These are phyloP conservation scores for Mortierella sp. DNA, from an alignment of 371 early-diverging fungal genomes.

Conservation along the genomic window DNA sequence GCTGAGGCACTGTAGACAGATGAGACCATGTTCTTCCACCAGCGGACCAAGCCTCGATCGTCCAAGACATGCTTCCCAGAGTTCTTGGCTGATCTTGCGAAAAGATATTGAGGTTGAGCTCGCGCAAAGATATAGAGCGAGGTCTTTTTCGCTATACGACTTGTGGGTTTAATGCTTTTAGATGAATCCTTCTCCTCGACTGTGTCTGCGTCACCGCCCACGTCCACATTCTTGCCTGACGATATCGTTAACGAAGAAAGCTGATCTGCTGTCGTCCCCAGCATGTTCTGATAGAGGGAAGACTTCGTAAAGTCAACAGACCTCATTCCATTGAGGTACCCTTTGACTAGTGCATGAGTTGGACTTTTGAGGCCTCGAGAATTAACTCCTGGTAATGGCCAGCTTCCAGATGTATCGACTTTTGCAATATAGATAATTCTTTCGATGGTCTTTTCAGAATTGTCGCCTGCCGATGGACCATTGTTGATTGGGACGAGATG, in stretches of 20 bases:
- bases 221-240: neutral
- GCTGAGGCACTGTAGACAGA: slow-evolving; percentile 16
- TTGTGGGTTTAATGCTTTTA: neutral
- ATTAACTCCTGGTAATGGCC: slow-evolving; percentile 42
- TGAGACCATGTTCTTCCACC: slow-evolving; percentile 77
- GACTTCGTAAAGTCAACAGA: slow-evolving; percentile 2
- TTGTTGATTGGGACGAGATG: slow-evolving; percentile 14
- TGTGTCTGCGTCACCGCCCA: neutral
- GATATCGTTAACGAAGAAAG: slow-evolving; percentile 2
- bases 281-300: neutral
- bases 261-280: neutral
- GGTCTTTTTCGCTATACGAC: slow-evolving; percentile 9
- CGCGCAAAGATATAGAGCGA: slow-evolving; percentile 83
- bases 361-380: slow-evolving; percentile 36
- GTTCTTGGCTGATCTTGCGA: slow-evolving; percentile 78
- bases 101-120: slow-evolving; percentile 89
- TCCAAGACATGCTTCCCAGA: slow-evolving; percentile 67
- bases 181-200: neutral
- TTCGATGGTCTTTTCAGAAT: slow-evolving; percentile 6
- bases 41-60: slow-evolving; percentile 77
- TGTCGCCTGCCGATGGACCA: neutral
- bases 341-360: slow-evolving; percentile 57
- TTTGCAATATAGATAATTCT: slow-evolving; percentile 69
- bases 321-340: slow-evolving; percentile 62
- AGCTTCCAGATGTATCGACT: slow-evolving; percentile 70